phyloP scores from a whole-genome alignment of 2,329 filamentous ascomycete species.

The Plenodomus lindquistii region DNA sequence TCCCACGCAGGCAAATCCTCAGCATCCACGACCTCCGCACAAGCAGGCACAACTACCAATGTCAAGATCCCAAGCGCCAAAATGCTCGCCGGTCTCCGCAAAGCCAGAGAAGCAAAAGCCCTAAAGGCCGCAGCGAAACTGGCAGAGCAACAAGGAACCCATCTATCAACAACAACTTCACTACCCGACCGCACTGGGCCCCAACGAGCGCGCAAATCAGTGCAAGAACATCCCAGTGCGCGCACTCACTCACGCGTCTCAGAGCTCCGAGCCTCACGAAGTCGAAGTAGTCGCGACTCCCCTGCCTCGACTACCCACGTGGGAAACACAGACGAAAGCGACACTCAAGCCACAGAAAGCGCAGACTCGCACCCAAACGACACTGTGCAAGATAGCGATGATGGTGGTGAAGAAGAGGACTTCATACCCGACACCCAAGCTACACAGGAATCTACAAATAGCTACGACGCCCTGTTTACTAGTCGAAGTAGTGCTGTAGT shows the following conservation, averaged over 20 bases:
- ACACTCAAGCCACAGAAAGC: background rate
- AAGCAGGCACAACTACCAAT: background rate
- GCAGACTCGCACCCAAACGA: background rate
- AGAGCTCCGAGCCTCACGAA: background rate
- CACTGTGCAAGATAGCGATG: slow-evolving; percentile 14
- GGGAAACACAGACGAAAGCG: background rate
- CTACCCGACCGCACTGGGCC: background rate
- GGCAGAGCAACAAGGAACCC: slow-evolving; percentile 1
- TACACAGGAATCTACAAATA: background rate
- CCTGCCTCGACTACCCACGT: background rate
- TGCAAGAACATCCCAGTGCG: background rate
- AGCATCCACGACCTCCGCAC: background rate
- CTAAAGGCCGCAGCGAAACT: slow-evolving; percentile 12
- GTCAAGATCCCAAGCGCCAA: background rate
- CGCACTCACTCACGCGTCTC: background rate
- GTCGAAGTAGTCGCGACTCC: background rate
- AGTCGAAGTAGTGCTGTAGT: background rate
- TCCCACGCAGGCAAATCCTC: background rate
- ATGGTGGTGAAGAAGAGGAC: slow-evolving; percentile 13
- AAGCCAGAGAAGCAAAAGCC: slow-evolving; percentile 18
- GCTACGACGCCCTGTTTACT: background rate
- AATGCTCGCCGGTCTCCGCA: slow-evolving; percentile 5
- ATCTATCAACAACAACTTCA: background rate
- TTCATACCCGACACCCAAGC: slow-evolving; percentile 1
- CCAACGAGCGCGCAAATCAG: background rate